Base-by-base conservation (phyloP, 352 stramenopile genomes). In the Elongisporangium anandrum region DNA sequence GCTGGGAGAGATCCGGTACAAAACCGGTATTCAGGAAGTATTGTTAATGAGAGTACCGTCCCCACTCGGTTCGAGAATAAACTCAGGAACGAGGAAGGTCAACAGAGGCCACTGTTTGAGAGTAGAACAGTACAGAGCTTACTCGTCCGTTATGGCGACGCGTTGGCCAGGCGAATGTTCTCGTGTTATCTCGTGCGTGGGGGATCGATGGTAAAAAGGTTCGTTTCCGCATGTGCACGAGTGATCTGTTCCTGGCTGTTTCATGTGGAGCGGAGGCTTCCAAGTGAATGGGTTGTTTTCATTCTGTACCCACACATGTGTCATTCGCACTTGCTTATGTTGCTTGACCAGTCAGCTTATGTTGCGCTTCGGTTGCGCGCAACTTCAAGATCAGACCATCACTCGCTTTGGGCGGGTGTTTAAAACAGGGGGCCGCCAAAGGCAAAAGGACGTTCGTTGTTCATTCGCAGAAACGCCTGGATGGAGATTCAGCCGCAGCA, bases 401-500 rank as follows among this genome's bases (percentile, higher is more conserved):
- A 41, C 29, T 41, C 29, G 29, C 29, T 41, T 41, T 7, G 24
- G 24, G 3, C 3, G 24, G 24, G 29, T 41, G 29, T 41, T 41
- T 41, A 41, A 41, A 41, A 26, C 48, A 52, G 48, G 19, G 48
- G 50, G 26, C n/a, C 29, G n/a, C 29, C 17, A 16, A 10, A 56
- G 15, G 20, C 51, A 23, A 5, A 23, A 53, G 7, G 16, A 51
- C 54, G 24, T 15, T 17, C 3, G 22, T 16, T 15, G 22, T 16
- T 15, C 45, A 16, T 9, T 34, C 20, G 50, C 17, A 51, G 56
- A 54, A 17, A 19, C 63, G 45, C 21, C 50, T 39, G 15, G 24
- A 51, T 22, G 47, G 17, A n/a, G 48, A 22, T 19, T 4, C 6
- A 61, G 16, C 15, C 57, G 16, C 56, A 58, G 21, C 54, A 55